A percentile compares a stretch with the other conserved stretches of the same genome.
Conservation (phyloP, 495 filamentous ascomycete genomes). For the Talaromyces liani region DNA sequence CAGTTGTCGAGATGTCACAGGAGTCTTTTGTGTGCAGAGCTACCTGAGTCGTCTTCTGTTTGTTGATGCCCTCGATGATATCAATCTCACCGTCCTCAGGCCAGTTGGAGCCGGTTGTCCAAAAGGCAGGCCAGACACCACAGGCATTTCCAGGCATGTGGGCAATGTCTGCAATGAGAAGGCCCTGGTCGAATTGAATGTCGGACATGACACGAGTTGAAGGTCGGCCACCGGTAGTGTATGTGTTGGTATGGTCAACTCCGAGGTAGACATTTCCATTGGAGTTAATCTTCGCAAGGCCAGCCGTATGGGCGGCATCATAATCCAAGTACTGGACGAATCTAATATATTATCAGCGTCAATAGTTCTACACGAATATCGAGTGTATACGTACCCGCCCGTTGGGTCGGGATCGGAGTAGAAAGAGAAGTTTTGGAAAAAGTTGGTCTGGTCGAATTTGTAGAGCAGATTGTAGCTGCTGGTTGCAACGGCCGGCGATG, state of each 20-base stretch:
- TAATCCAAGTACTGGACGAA: constrained; percentile 57
- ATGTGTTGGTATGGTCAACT: constrained; percentile 35
- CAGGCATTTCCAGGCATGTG: constrained; percentile 70
- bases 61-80: constrained; percentile 83
- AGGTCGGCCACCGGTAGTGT: constrained; percentile 47
- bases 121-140: constrained; percentile 71
- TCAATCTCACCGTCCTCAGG: constrained; percentile 79
- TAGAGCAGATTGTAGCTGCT: constrained; percentile 32
- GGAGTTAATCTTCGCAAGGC: constrained; percentile 49
- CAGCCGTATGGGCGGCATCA: constrained; percentile 42
- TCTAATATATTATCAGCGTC: constrained; percentile 1
- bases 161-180: constrained; percentile 66
- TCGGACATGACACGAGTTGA: constrained; percentile 65
- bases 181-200: constrained; percentile 56
- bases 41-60: constrained; percentile 54
- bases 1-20: constrained; percentile 50
- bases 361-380: neutral
- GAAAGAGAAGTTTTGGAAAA: constrained; percentile 46
- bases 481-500: constrained; percentile 2
- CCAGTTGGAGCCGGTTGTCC: constrained; percentile 72
- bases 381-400: constrained; percentile 36
- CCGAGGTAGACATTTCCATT: constrained; percentile 44
- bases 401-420: constrained; percentile 54
- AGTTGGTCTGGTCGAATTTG: constrained; percentile 39
- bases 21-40: constrained; percentile 65